Conservation (phyloP, 2,329 filamentous ascomycete species). For the Pleomassaria siparia region DNA sequence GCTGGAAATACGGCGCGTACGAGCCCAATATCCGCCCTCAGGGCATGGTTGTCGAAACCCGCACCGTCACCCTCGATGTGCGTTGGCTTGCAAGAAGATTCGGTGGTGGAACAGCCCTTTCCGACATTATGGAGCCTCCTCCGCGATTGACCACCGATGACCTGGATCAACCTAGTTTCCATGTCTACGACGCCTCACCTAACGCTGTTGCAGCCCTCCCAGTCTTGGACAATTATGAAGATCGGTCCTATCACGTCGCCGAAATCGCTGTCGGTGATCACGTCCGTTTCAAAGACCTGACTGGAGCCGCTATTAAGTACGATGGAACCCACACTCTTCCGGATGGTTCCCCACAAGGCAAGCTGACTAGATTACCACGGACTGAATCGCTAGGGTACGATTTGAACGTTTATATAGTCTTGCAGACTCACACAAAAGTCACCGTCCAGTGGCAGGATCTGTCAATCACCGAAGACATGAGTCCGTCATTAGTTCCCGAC, state of each 20-base stretch:
- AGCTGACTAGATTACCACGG: conserved; percentile 48
- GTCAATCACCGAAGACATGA: conserved; percentile 50
- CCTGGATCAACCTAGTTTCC: conserved; percentile 46
- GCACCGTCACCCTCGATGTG: conserved; percentile 49
- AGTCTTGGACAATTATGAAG: conserved; percentile 22
- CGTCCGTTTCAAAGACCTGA: conserved; percentile 59
- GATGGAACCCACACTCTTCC: conserved; percentile 33
- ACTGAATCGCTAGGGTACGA: conserved; percentile 58
- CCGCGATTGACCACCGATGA: conserved; percentile 39
- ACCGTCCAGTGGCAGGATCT: conserved; percentile 63
- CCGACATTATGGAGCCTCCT: conserved; percentile 35
- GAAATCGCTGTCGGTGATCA: conserved; percentile 49
- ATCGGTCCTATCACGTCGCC: conserved; percentile 36
- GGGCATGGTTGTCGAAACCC: conserved; percentile 56
- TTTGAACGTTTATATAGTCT: conserved; percentile 58
- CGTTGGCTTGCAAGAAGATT: conserved; percentile 56
- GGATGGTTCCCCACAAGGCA: conserved; percentile 42
- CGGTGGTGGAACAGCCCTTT: conserved; percentile 13
- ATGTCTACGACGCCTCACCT: conserved; percentile 46
- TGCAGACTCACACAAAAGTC: conserved; percentile 52
- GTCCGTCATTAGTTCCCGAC: conserved; percentile 52
- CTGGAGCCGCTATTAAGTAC: conserved; percentile 56
- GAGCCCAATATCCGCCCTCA: conserved; percentile 52
- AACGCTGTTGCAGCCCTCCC: conserved; percentile 25
- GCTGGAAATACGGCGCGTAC: conserved; percentile 57